Evolutionary conservation across 2,329 filamentous ascomycete species (phyloP), one percentile per base, ranked within the genome.

Genomic region (Fusarium staphyleae): DNA sequence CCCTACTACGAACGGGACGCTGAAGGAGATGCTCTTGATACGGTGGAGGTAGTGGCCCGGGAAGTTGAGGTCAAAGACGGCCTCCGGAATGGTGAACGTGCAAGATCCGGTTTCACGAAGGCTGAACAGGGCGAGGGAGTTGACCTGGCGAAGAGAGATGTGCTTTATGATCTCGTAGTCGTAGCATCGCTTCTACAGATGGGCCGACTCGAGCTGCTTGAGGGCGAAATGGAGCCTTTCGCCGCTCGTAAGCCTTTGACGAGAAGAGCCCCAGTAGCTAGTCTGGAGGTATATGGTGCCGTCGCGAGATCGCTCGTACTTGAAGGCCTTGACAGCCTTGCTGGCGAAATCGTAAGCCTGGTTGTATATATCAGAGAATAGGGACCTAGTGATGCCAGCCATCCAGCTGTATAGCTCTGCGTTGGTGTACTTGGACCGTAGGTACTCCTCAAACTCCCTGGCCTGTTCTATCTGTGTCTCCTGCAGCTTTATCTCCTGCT

Each of bases 41-140:
- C 72, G 68, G 1, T 75, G 70, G 12, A 66, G 39, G 60, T 74
- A 77, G 59, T 77, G 75, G 3, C 74, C 74, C 0, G 75, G 74
- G 51, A 68, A 75, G 63, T 75, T 74, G 30, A 74, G 55, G 59
- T 76, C 74, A 52, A 70, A 75, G 5, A 72, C 29, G 5, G 55
- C 26, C 57, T 77, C 74, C 6, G 68, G 64, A 2, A 57, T 12
- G 1, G 33, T 26, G 34, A 49, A 33, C 4, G 2, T 16, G 7
- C 19, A 12, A 9, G 18, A 28, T 3, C 43, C 52, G 2, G 18
- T 44, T 2, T 39, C 19, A 10, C 47, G 52, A 6, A 55, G 49
- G 0, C 3, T 11, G 1, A 53, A 10, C 1, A 57, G 34, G 1
- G 48, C 39, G 0, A 30, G 11, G 0, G 53, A 35, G 11, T 39